A percentile compares a stretch with the other conserved stretches of the same genome.
Conservation (phyloP, 371 early-diverging fungal genomes). For the Chytridiales sp. region DNA sequence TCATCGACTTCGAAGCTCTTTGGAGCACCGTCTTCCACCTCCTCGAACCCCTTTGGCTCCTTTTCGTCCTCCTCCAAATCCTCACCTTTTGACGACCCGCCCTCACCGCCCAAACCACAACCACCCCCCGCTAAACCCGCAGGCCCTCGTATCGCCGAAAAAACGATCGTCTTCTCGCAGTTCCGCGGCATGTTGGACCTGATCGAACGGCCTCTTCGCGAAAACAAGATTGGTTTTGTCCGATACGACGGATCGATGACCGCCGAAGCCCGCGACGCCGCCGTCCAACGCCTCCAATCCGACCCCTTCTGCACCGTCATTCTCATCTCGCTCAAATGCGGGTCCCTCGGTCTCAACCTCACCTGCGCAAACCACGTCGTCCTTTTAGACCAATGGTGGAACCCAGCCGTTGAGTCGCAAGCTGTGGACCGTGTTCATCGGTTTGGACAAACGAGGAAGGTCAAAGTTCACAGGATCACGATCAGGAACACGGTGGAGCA, state of each 20-base stretch:
- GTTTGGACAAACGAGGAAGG: conserved; percentile 58
- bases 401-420: conserved; percentile 73
- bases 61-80: conserved; percentile 21
- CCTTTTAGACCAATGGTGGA: conserved; percentile 53
- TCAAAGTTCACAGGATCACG: conserved; percentile 53
- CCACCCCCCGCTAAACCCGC: too few species aligned
- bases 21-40: background rate
- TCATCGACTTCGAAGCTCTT: background rate
- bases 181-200: conserved; percentile 73
- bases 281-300: conserved; percentile 53
- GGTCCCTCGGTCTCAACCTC: conserved; percentile 84
- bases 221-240: conserved; percentile 30
- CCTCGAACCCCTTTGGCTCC: background rate
- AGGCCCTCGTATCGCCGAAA: conserved; percentile 32
- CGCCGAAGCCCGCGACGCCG: conserved; percentile 59
- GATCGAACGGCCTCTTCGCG: conserved; percentile 39
- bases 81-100: too few species aligned
- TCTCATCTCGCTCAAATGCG: conserved; percentile 79
- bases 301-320: conserved; percentile 59
- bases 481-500: conserved; percentile 65
- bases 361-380: conserved; percentile 42
- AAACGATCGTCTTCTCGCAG: conserved; percentile 71
- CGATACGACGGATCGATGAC: conserved; percentile 70
- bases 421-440: conserved; percentile 73
- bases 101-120: too few species aligned